Base-by-base conservation (phyloP, 2,329 filamentous ascomycete species). In the Sporothrix variecibatus region DNA sequence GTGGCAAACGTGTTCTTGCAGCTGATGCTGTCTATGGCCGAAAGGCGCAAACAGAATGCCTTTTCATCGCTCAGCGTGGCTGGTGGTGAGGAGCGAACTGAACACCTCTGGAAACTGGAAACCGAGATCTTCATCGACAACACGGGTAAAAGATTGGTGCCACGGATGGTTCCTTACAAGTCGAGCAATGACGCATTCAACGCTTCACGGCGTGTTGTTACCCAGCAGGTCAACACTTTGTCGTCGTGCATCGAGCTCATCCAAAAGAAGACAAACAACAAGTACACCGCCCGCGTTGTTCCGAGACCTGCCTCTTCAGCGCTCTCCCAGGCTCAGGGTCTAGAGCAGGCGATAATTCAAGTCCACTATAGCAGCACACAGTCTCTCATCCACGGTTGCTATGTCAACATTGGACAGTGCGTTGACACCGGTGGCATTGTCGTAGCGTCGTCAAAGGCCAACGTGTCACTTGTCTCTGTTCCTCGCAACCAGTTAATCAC, bases 81-180 rank as follows among this genome's bases (percentile, higher is more conserved):
- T 17, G 12, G 3, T 20, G 28, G 20, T 2, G 46, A 31, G 64
- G 76, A 71, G 75, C 77, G 2, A 7, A 38, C 75, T 56, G 34
- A 77, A 76, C 74, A 73, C 0, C 76, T 84, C 1, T 82, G 80
- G 80, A 76, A 76, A 0, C 73, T 78, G 20, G 84, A 85, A 75
- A 79, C 78, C 0, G 84, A 85, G 78, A 78, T 85, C 2, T 80
- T 84, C 56, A 77, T 85, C 1, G 78, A 83, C 51, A 72, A 53
- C 3, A 12, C 78, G 1, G 81, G 81, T 0, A 76, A 64, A 4
- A 80, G 81, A 0, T 75, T 83, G 0, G 78, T 86, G 2, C 82
- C 84, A 0, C 82, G 84, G 0, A 77, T 85, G 2, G 23, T 85
- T 1, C 83, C 84, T 0, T 83, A 82, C 77, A 79, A 81, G 56